Evolutionary conservation across 768 basidiomycete genomes (phyloP), one percentile per base, ranked within the genome.

Genomic region (Dacryopinax primogenitus): DNA sequence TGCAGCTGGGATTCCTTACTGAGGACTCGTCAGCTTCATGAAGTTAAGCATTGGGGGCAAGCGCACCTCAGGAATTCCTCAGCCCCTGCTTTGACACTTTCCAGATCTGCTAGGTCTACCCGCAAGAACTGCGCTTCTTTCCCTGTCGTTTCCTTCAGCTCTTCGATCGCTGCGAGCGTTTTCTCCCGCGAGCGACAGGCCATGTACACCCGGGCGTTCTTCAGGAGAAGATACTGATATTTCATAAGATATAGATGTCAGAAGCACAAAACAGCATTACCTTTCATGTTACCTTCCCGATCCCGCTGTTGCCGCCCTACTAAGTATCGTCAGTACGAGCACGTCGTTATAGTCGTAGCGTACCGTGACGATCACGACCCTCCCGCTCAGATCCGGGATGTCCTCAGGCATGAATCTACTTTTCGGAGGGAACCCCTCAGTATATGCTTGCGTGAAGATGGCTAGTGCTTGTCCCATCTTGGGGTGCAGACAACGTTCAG

Each of bases 311-410:
- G n/a, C n/a, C n/a, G n/a, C n/a, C n/a, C n/a, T n/a, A n/a, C n/a
- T n/a, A n/a, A n/a, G n/a, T n/a, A n/a, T n/a, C n/a, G n/a, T n/a
- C n/a, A n/a, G n/a, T n/a, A n/a, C n/a, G n/a, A n/a, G n/a, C n/a
- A n/a, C n/a, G n/a, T n/a, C n/a, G n/a, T n/a, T n/a, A n/a, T n/a
- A n/a, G n/a, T n/a, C n/a, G n/a, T n/a, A n/a, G n/a, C 35, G 34
- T 36, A 71, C 73, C 1, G 81, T 82, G 18, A 84, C 71, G 30
- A 78, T 69, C 62, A 73, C 70, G 26, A 76, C 75, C 67, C 74
- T 78, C 28, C 75, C 74, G 12, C 72, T 65, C 67, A 78, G 71
- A 67, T 77, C 75, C 26, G 77, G 77, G 6, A 78, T 70, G 36
- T 78, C 72, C 51, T 30, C 21, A 30, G 51, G 51, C 30, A 58